Conservation (phyloP, 2,329 filamentous ascomycete genomes). For the Penicillium sp. region DNA sequence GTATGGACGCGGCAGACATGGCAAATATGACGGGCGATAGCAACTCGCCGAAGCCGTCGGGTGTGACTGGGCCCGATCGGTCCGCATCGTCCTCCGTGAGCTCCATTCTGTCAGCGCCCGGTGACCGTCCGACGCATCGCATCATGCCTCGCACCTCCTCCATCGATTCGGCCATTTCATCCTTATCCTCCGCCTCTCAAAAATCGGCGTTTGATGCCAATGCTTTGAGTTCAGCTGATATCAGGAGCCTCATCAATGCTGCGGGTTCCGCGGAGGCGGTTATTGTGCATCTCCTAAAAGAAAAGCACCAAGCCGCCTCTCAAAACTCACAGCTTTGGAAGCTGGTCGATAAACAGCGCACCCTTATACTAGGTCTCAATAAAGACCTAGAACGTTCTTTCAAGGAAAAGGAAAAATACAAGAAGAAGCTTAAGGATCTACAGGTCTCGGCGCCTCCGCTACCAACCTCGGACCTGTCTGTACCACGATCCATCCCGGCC, state of each 20-base stretch:
- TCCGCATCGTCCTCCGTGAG: slow-evolving; percentile 32
- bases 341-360: slow-evolving; percentile 90
- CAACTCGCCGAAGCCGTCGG: slow-evolving; percentile 27
- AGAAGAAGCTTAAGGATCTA: slow-evolving; percentile 81
- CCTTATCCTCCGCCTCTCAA: slow-evolving; percentile 61
- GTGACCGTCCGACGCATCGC: slow-evolving; percentile 33
- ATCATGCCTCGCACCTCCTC: slow-evolving; percentile 71
- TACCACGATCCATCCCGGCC: slow-evolving; percentile 5
- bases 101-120: slow-evolving; percentile 30
- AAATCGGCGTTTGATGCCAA: slow-evolving; percentile 58
- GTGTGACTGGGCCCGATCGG: slow-evolving; percentile 26
- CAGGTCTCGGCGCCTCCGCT: slow-evolving; percentile 48
- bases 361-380: slow-evolving; percentile 90
- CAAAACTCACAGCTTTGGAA: slow-evolving; percentile 95
- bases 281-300: slow-evolving; percentile 82
- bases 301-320: slow-evolving; percentile 82
- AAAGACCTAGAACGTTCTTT: slow-evolving; percentile 87
- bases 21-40: slow-evolving; percentile 20
- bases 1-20: slow-evolving; percentile 20
- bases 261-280: slow-evolving; percentile 88
- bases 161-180: slow-evolving; percentile 89
- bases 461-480: slow-evolving; percentile 19
- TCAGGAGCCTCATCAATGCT: slow-evolving; percentile 73
- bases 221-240: slow-evolving; percentile 66
- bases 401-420: slow-evolving; percentile 93